Percentiles rank a stretch among this genome's conserved stretches.
These are phyloP conservation scores for Xylariaceae sp. DNA, from an alignment of 2,329 filamentous ascomycete genomes.

Conservation along the genomic window DNA sequence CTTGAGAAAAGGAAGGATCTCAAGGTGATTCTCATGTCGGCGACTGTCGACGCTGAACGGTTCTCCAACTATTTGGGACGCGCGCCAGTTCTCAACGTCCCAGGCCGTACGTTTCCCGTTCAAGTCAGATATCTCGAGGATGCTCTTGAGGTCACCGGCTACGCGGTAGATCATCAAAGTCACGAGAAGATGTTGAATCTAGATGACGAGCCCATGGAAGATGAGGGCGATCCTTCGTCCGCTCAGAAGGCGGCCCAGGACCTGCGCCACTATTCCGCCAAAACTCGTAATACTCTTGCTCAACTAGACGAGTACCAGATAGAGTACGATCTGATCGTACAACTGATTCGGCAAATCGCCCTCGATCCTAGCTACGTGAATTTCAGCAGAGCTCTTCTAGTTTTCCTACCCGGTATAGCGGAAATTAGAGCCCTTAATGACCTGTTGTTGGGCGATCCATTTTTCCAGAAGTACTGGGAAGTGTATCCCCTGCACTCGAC, in stretches of 20 bases:
- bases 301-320: constrained; percentile 88
- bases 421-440: constrained; percentile 89
- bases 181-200: constrained; percentile 54
- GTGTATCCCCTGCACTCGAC: constrained; percentile 89
- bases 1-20: constrained; percentile 71
- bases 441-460: constrained; percentile 68
- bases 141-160: constrained; percentile 80
- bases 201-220: constrained; percentile 54
- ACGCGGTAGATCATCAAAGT: constrained; percentile 50
- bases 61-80: constrained; percentile 85
- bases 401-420: constrained; percentile 90
- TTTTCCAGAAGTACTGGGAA: constrained; percentile 72
- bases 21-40: constrained; percentile 95
- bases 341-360: constrained; percentile 71
- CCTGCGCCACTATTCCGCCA: constrained; percentile 66
- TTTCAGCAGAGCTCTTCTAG: constrained; percentile 86
- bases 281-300: constrained; percentile 68
- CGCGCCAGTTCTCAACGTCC: constrained; percentile 83
- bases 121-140: constrained; percentile 85
- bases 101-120: constrained; percentile 90
- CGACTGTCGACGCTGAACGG: constrained; percentile 85
- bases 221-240: constrained; percentile 46
- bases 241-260: constrained; percentile 56
- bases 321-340: constrained; percentile 79
- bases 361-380: constrained; percentile 56